Conservation (phyloP, 768 basidiomycete species). For the Suillus spraguei region DNA sequence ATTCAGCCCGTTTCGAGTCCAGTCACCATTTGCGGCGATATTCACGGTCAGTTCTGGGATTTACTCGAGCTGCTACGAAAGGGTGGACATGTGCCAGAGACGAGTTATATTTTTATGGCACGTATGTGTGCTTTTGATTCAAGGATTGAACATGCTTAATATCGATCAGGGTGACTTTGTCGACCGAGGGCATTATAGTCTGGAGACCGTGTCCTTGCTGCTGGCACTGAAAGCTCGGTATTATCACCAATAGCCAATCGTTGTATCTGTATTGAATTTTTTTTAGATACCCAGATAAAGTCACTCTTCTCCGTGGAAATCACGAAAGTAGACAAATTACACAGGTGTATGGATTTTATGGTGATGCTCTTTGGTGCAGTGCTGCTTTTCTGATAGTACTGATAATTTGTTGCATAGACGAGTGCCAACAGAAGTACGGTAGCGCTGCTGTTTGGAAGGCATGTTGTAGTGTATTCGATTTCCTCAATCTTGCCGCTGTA, state of each 20-base stretch:
- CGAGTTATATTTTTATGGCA: slow-evolving; percentile 96
- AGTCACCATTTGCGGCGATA: slow-evolving; percentile 94
- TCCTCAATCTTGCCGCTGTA: slow-evolving; percentile 92
- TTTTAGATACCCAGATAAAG: slow-evolving; percentile 84
- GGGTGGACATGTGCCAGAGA: slow-evolving; percentile 84
- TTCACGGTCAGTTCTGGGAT: slow-evolving; percentile 99
- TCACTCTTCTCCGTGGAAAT: slow-evolving; percentile 91
- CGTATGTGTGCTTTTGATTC: slow-evolving; percentile 49
- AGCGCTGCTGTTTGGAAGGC: slow-evolving; percentile 96
- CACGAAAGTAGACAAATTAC: slow-evolving; percentile 98
- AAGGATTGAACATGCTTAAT: slow-evolving; percentile 27
- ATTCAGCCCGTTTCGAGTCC: slow-evolving; percentile 96
- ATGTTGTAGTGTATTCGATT: slow-evolving; percentile 96
- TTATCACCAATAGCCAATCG: slow-evolving; percentile 16
- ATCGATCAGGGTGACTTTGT: slow-evolving; percentile 89
- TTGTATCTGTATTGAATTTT: slow-evolving; percentile 14
- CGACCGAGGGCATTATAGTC: slow-evolving; percentile 93
- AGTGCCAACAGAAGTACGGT: slow-evolving; percentile 98
- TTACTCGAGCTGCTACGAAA: slow-evolving; percentile 86
- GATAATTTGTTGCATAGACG: slow-evolving; percentile 52
- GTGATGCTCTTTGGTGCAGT: slow-evolving; percentile 43
- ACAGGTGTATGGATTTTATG: slow-evolving; percentile 98
- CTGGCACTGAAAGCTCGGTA: slow-evolving; percentile 89
- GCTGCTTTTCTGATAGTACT: not conserved
- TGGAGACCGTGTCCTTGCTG: slow-evolving; percentile 91